Percentiles rank a stretch among this genome's conserved stretches.
phyloP scores from a whole-genome alignment of 352 stramenopile genomes.

The Pythium sukuiense region DNA sequence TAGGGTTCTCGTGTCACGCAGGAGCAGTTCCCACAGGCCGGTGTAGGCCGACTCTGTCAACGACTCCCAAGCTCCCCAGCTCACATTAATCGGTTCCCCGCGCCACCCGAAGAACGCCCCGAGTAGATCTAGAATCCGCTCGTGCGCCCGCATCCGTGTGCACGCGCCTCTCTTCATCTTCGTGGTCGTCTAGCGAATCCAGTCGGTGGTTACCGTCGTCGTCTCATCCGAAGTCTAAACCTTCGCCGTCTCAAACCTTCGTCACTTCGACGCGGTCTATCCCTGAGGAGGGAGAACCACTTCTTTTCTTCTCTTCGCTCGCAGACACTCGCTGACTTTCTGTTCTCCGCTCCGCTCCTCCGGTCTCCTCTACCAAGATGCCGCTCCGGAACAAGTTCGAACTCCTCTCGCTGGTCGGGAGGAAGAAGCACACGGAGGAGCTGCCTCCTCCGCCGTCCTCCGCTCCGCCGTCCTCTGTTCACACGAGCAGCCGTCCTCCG shows the following conservation, averaged over 20 bases:
- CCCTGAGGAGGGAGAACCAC: not conserved
- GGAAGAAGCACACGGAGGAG: constrained; percentile 55
- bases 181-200: not conserved
- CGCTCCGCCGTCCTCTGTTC: constrained; percentile 14
- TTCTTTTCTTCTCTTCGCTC: not conserved
- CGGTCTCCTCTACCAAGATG: constrained; percentile 12
- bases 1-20: constrained; percentile 1
- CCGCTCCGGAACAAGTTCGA: constrained; percentile 44
- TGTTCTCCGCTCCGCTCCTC: constrained; percentile 8
- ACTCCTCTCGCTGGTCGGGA: constrained; percentile 60
- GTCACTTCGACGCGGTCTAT: not conserved
- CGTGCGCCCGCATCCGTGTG: not conserved
- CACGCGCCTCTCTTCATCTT: not conserved
- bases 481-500: constrained; percentile 16
- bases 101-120: not conserved
- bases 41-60: not conserved
- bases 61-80: constrained; percentile 8
- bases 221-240: not conserved
- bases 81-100: constrained; percentile 29
- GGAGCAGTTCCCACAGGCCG: not conserved
- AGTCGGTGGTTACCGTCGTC: not conserved
- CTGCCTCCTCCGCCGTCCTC: constrained; percentile 1
- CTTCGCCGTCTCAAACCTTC: not conserved
- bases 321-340: constrained; percentile 2
- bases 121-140: not conserved